Conservation (phyloP, 1,139 yeast species). For the Taphrina confusa region DNA sequence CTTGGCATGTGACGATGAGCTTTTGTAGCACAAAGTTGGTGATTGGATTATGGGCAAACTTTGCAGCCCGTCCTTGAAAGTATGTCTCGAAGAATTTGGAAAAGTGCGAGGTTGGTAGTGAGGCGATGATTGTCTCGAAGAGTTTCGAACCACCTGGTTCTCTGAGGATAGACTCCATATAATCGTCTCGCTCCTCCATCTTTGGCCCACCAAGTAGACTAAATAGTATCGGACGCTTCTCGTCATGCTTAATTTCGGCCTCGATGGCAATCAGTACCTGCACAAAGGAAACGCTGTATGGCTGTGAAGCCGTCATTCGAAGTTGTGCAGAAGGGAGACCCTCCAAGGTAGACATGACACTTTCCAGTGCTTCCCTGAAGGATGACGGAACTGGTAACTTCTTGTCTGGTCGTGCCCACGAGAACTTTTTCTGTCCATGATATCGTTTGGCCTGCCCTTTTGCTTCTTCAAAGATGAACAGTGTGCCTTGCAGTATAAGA, state of each 20-base stretch:
- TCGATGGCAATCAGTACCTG: conserved; percentile 40
- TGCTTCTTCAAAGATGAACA: conserved; percentile 31
- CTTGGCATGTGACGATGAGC: conserved; percentile 59
- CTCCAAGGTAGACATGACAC: conserved; percentile 11
- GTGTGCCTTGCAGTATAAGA: conserved; percentile 28
- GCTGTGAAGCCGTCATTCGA: conserved; percentile 26
- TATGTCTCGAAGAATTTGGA: conserved; percentile 70
- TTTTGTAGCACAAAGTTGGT: conserved; percentile 83
- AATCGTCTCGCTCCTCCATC: conserved; percentile 65
- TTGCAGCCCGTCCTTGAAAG: conserved; percentile 71
- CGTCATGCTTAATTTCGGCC: conserved; percentile 38
- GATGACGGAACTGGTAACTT: conserved; percentile 24
- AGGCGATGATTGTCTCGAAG: conserved; percentile 67
- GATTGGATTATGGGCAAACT: conserved; percentile 74
- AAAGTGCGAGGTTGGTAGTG: conserved; percentile 64
- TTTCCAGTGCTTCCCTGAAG: conserved; percentile 16
- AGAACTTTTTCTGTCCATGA: conserved; percentile 28
- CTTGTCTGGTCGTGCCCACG: conserved; percentile 27
- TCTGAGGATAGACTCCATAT: conserved; percentile 77
- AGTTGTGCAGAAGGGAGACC: conserved; percentile 12
- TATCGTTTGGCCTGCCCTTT: conserved; percentile 25
- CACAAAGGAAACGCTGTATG: conserved; percentile 25
- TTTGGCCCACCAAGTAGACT: conserved; percentile 52
- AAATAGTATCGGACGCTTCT: conserved; percentile 39
- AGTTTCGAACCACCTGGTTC: conserved; percentile 93